Evolutionary conservation across 1,284 basidiomycete species (phyloP).

Genomic region (Gomphus bonarii): DNA sequence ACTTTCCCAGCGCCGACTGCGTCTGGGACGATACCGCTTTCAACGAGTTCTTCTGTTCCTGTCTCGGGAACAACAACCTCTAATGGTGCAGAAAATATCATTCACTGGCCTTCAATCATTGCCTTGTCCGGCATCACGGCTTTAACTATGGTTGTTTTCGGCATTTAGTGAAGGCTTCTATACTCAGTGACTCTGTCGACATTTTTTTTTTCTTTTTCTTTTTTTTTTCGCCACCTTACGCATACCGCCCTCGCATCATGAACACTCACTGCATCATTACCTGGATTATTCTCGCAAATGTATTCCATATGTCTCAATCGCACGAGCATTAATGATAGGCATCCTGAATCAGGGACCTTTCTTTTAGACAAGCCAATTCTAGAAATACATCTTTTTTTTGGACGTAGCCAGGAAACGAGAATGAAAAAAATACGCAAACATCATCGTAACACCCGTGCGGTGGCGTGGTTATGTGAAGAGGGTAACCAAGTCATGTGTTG

Average conservation of each 20-base stretch:
- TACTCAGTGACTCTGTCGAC: background rate
- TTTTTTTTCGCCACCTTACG: background rate
- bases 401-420: background rate
- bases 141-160: background rate
- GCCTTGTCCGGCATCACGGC: background rate
- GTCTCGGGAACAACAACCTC: background rate
- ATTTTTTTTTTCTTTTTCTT: background rate
- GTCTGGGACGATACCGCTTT: background rate
- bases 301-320: background rate
- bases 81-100: background rate
- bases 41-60: background rate
- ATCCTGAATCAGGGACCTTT: background rate
- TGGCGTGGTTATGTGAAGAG: background rate
- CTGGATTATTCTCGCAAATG: background rate
- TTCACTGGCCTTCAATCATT: background rate
- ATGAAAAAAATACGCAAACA: background rate
- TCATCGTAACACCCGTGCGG: background rate
- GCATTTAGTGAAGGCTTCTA: background rate
- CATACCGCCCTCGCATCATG: background rate
- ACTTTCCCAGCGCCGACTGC: constrained; percentile 6
- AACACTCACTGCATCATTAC: background rate
- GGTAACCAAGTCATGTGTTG: background rate
- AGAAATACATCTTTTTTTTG: background rate
- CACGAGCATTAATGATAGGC: background rate
- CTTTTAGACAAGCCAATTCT: background rate